Evolutionary conservation across 441 rosid species (phyloP).

Genomic region (Hura crepitans): DNA sequence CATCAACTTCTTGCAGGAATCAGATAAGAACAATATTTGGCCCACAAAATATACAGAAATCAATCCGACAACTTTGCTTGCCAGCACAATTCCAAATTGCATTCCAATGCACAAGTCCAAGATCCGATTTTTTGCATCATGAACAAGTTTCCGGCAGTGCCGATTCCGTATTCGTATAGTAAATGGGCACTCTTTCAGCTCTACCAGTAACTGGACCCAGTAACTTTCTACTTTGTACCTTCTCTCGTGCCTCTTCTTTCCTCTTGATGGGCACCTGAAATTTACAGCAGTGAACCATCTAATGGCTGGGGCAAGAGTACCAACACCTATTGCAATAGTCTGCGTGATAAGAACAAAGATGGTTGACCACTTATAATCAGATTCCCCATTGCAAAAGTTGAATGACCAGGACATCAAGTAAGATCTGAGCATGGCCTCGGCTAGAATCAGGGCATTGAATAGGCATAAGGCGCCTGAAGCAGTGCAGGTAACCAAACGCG

Average conservation of each 20-base stretch:
- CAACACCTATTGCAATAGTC: conserved; percentile 54
- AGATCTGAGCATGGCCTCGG: conserved; percentile 37
- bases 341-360: conserved; percentile 49
- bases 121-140: conserved; percentile 30
- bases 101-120: conserved; percentile 46
- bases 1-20: conserved; percentile 29
- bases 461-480: conserved; percentile 56
- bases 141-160: conserved; percentile 43
- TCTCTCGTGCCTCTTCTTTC: conserved; percentile 25
- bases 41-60: conserved; percentile 45
- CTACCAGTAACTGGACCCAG: conserved; percentile 58
- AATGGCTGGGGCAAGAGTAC: conserved; percentile 64
- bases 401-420: conserved; percentile 51
- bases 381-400: conserved; percentile 60
- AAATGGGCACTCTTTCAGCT: conserved; percentile 63
- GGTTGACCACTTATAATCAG: conserved; percentile 82
- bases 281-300: conserved; percentile 72
- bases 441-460: conserved; percentile 31
- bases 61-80: conserved; percentile 58
- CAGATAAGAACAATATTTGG: conserved; percentile 32
- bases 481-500: conserved; percentile 49
- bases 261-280: conserved; percentile 55
- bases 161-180: conserved; percentile 32
- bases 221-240: conserved; percentile 55
- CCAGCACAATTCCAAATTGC: conserved; percentile 60